Evolutionary conservation across 495 filamentous ascomycete genomes (phyloP), one percentile per base, ranked within the genome.

Genomic region (Parathielavia hyrcaniae): DNA sequence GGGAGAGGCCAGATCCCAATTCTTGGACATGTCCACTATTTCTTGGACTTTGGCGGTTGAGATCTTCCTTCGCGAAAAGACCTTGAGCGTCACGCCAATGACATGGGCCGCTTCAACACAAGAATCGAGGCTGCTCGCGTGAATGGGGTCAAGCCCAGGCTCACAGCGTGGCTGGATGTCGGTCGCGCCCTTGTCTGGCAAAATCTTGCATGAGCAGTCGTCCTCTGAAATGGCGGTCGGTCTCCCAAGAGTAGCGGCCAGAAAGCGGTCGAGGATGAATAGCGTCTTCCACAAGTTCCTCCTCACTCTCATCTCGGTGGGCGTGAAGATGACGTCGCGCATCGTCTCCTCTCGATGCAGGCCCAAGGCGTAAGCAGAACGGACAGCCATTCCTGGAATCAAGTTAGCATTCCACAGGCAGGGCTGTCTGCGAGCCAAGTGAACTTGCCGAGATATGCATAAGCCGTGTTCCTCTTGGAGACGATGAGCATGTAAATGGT

Each of bases 31-130:
- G 60, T 86, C 79, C 41, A 83, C 81, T 36, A 88, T 87, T 23
- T 81, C 77, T 60, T 87, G 83, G 1, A 84, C 85, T 20, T 84
- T 74, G 20, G 76, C 71, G 34, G 84, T 85, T 9, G 84, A 88
- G 43, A 89, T 81, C 58, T 83, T 88, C 57, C 84, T 77, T 47
- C 81, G 79, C 57, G 86, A 83, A 61, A 88, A 90, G 20, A 89
- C 81, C 44, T 80, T 82, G 17, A 90, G 75, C 22, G 86, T 85
- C 6, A 75, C 73, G 36, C 87, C 86, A 50, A 90, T 85, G 38
- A 86, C 77, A 41, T 79, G 81, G 60, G 81, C 85, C 51, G 76
- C 80, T 36, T 76, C 75, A 10, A 84, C 78, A 10, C 78, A 74
- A 6, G 80, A 75, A 61, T 83, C 77, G 2, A 86, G 68, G 23